Conservation (phyloP, 2,329 filamentous ascomycete species). For the Thelonectria discophora region DNA sequence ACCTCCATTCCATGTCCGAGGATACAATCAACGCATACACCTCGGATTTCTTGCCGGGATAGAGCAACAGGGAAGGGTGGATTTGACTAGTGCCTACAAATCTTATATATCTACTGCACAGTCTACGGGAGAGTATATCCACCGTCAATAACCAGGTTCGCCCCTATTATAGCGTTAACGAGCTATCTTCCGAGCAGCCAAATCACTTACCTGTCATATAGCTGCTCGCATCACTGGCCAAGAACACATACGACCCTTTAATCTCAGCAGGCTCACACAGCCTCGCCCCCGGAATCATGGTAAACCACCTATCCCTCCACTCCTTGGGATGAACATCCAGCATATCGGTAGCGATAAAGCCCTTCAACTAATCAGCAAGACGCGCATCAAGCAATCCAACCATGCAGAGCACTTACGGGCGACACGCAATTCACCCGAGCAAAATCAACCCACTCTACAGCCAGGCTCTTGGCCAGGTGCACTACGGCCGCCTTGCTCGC, state of each 20-base stretch:
- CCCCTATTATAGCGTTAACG: constrained; percentile 24
- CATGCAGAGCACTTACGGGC: constrained; percentile 38
- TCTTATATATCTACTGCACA: no score
- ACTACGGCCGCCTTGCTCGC: constrained; percentile 54
- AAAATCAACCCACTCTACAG: constrained; percentile 55
- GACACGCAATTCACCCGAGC: constrained; percentile 52
- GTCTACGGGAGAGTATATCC: constrained; percentile 35
- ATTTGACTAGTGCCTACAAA: no score
- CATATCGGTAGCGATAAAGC: constrained; percentile 37
- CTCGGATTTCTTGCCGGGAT: no score
- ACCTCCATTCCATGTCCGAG: no score
- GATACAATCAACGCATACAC: no score
- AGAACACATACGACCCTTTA: constrained; percentile 50
- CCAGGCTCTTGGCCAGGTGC: constrained; percentile 51
- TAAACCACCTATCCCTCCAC: constrained; percentile 35
- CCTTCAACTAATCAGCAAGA: constrained; percentile 13
- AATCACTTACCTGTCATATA: constrained; percentile 50
- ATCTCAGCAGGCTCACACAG: constrained; percentile 47
- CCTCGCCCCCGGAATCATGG: constrained; percentile 29
- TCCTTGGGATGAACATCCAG: constrained; percentile 35
- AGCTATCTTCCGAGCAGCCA: background rate
- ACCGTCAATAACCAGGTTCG: constrained; percentile 41
- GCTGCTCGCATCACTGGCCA: constrained; percentile 51
- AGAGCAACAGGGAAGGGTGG: no score
- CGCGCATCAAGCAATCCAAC: background rate